Base-by-base conservation (phyloP, 2,329 filamentous ascomycete genomes). In the Ilyonectria sp. region DNA sequence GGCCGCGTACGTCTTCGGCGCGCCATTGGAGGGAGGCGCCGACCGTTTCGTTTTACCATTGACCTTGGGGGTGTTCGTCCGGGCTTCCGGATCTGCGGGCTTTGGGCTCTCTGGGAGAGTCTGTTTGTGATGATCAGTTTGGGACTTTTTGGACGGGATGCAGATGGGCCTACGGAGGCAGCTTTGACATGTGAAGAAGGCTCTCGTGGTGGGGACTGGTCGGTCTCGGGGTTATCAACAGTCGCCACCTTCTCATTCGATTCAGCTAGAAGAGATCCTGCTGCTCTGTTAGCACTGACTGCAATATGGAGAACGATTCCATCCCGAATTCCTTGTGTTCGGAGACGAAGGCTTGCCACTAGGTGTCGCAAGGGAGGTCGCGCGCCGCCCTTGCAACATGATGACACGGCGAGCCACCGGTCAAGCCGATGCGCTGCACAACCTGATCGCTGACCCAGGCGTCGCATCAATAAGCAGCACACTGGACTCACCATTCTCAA, bases 191-290 rank as follows among this genome's bases (percentile, higher is more conserved):
- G 47, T 50, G 50, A 60, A 49, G 50, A 55, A 49, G 60, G 49
- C 50, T 63, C 55, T 10, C 35, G 17, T 33, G 50, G 50, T 33
- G 49, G 60, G 67, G 57, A 47, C 50, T 72, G 60, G 23, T 70
- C 57, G 40, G 44, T 63, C 35, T 70, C 67, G 23, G 69, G 65
- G 46, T 75, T 72, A 5, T 71, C 62, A 37, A 71, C 63, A 13
- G 68, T 71, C 23, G 68, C 69, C 52, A 74, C 71, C 55, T 76
- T 76, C 60, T 75, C 70, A 58, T 71, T 66, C 15, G 68, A 26
- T 37, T 72, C 65, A 23, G 44, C 59, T 17, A 49, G 37, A 4
- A 63, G 46, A 9, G 55, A n/a, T 15, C 46, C 71, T 74, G 44
- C 13, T 13, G 2, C 9, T 19, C 21, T 19, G 50, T 76, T 61